Evolutionary conservation across 805 yeast species (phyloP), one percentile per base, ranked within the genome.

Genomic region (Candida cerambycidarum): DNA sequence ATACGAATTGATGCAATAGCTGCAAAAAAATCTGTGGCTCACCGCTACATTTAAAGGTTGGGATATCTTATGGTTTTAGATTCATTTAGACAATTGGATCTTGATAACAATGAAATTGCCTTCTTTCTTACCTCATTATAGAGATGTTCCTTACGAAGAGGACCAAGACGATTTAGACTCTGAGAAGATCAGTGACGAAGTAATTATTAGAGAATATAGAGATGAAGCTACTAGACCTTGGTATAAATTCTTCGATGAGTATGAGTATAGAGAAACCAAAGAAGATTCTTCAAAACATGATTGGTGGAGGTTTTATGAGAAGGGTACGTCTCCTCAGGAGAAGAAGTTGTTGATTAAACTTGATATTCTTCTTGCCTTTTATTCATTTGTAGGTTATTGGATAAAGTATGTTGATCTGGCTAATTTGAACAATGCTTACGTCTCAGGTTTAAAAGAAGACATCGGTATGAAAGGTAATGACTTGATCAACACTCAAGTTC

Each of bases 201-300:
- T 29, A 5, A 12, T 31, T 6, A 16, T 31, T 6, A 31, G 21
- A 29, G 50, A 46, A 32, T 46, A 69, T 52, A 61, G 81, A 47
- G 82, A 78, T 53, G 82, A 76, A 54, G 78, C 79, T 7, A 55
- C 71, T 46, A 63, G 80, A 38, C 65, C 70, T 27, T 76, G 80
- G 77, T 73, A 65, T 64, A 67, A 65, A 21, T 75, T 62, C 45
- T 76, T 75, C 32, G 66, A 62, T 44, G 66, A 62, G 45, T 62
- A 55, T 42, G 66, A 62, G 41, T 61, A 62, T 46, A 42, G 66
- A 15, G 35, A 44, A 30, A 55, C 54, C 27, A 50, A 47, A 32
- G 27, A 42, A 12, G 51, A 50, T 13, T 43, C 57, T 45, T 48
- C 39, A 42, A 48, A 49, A 8, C 52, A 58, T 48, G 53, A 44